Percentiles rank a stretch among this genome's conserved stretches.
phyloP scores from a whole-genome alignment of 495 filamentous ascomycete species.

The Hypoxylon fuscum region DNA sequence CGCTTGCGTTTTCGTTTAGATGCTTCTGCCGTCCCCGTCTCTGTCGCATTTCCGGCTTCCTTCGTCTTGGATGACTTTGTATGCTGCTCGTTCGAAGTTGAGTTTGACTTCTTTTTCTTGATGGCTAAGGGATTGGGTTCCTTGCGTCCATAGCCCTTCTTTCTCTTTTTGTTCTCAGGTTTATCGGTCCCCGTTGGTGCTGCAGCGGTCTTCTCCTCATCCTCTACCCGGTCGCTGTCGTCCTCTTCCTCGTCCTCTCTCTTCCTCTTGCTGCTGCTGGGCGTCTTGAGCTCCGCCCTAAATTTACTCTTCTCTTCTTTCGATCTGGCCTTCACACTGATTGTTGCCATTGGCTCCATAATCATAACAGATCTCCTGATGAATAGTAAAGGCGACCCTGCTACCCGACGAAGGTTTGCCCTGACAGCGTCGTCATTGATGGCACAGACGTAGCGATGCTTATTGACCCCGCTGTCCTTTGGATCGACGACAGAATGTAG shows the following conservation, averaged over 20 bases:
- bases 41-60: constrained; percentile 1
- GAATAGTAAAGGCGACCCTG: constrained; percentile 79
- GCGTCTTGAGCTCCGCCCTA: constrained; percentile 70
- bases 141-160: constrained; percentile 70
- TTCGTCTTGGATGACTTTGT: constrained; percentile 25
- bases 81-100: constrained; percentile 14
- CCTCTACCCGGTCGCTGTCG: constrained; percentile 44
- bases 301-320: constrained; percentile 80
- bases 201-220: constrained; percentile 35
- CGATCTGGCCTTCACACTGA: constrained; percentile 68
- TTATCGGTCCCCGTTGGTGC: constrained; percentile 13
- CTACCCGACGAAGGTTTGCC: constrained; percentile 63
- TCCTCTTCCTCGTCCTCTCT: constrained; percentile 64
- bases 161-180: constrained; percentile 68
- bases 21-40: constrained; percentile 16
- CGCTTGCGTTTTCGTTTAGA: constrained; percentile 57
- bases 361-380: constrained; percentile 83
- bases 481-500: constrained; percentile 80
- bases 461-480: constrained; percentile 75
- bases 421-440: constrained; percentile 71
- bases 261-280: constrained; percentile 53
- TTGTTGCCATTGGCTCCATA: constrained; percentile 81
- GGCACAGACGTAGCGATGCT: constrained; percentile 89
- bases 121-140: constrained; percentile 89
- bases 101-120: constrained; percentile 76